These are phyloP conservation scores for Beauveria bassiana DNA, from an alignment of 2,329 filamentous ascomycete species.

Conservation along the genomic window DNA sequence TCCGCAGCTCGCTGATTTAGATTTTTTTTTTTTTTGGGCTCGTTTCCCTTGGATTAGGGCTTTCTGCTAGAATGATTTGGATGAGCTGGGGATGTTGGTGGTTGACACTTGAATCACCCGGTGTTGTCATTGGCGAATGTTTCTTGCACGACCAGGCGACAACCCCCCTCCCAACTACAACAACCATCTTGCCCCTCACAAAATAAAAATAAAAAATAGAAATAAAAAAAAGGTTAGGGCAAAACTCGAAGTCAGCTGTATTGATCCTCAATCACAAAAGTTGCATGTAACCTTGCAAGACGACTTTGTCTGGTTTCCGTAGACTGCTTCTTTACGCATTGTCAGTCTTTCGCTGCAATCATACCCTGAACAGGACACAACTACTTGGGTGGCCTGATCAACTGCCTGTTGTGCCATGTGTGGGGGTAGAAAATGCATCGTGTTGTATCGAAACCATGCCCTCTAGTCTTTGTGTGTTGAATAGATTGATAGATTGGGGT, in stretches of 20 bases:
- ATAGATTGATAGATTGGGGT: no score
- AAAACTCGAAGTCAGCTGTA: neutral
- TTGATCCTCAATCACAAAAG: neutral
- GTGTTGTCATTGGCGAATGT: no score
- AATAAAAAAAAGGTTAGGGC: neutral
- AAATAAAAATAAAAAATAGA: no score
- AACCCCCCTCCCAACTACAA: neutral
- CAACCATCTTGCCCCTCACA: neutral
- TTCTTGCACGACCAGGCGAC: no score
- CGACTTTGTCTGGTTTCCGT: neutral
- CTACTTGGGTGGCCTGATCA: neutral
- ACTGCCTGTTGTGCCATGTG: neutral
- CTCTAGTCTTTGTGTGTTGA: no score
- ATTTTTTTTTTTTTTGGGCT: neutral
- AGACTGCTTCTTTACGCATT: neutral
- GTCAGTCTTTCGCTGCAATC: neutral
- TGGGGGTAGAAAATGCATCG: neutral
- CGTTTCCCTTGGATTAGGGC: neutral
- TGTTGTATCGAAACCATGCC: neutral
- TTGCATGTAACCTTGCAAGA: neutral
- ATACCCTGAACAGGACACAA: neutral
- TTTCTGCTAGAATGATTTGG: neutral
- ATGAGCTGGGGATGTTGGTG: no score
- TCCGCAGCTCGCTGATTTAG: no score
- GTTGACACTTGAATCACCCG: no score